These are phyloP conservation scores for Balansia obtecta DNA, from an alignment of 2,329 filamentous ascomycete species.

Conservation along the genomic window DNA sequence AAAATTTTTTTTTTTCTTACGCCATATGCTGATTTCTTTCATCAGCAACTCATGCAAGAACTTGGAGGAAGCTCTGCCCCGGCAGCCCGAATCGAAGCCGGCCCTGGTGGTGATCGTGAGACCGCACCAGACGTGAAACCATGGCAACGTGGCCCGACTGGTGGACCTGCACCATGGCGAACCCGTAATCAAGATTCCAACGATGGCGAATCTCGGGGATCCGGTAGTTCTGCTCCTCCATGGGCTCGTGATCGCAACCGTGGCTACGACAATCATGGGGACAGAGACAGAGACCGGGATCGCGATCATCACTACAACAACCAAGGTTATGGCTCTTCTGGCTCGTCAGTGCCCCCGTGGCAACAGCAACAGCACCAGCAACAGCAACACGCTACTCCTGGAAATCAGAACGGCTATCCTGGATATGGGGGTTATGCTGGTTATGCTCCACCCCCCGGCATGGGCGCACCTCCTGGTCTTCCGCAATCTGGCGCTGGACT, in stretches of 20 bases:
- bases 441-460: slow-evolving; percentile 32
- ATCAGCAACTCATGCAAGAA: slow-evolving; percentile 92
- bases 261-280: slow-evolving; percentile 26
- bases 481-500: slow-evolving; percentile 33
- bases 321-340: slow-evolving; percentile 12
- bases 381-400: slow-evolving; percentile 37
- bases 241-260: slow-evolving; percentile 50
- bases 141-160: slow-evolving; percentile 79
- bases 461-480: slow-evolving; percentile 28
- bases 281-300: slow-evolving; percentile 11
- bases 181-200: slow-evolving; percentile 40
- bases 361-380: slow-evolving; percentile 41
- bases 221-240: slow-evolving; percentile 39
- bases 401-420: slow-evolving; percentile 44
- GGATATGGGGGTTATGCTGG: slow-evolving; percentile 34
- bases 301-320: slow-evolving; percentile 16
- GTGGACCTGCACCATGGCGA: slow-evolving; percentile 73
- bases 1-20: background rate
- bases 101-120: slow-evolving; percentile 47
- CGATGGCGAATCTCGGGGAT: slow-evolving; percentile 30
- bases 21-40: too few relatives aligned
- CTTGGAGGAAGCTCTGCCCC: slow-evolving; percentile 64
- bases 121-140: slow-evolving; percentile 56
- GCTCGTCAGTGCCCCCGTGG: slow-evolving; percentile 14
- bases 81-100: slow-evolving; percentile 76